A percentile compares a stretch with the other conserved stretches of the same genome.
phyloP scores from a whole-genome alignment of 176 grass and related monocot genomes.

The Tillandsia fasciculata region DNA sequence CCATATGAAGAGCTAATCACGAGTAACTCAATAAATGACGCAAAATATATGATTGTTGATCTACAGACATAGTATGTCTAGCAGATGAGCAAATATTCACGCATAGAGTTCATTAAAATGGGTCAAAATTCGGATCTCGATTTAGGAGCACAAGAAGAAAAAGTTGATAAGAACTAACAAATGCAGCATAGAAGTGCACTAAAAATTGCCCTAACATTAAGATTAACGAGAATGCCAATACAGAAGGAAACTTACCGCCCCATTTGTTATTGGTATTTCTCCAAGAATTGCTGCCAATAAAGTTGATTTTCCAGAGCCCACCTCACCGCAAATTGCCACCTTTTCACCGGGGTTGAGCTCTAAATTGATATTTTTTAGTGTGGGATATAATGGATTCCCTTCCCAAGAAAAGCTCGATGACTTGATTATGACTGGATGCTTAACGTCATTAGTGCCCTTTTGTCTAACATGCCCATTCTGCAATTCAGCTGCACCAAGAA shows the following conservation, averaged over 20 bases:
- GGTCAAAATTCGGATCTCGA: background rate
- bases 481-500: conserved; percentile 10
- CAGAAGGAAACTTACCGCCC: conserved; percentile 1
- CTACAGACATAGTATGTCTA: background rate
- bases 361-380: conserved; percentile 5
- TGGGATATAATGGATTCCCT: background rate
- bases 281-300: conserved; percentile 17
- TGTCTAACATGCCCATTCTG: background rate
- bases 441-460: background rate
- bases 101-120: background rate
- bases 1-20: too few relatives aligned
- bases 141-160: background rate
- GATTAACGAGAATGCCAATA: background rate
- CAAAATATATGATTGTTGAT: too few relatives aligned
- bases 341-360: conserved; percentile 11
- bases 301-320: conserved; percentile 20
- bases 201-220: background rate
- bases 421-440: background rate
- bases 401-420: conserved; percentile 12
- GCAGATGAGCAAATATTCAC: background rate
- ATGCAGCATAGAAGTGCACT: background rate
- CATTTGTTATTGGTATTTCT: conserved; percentile 4
- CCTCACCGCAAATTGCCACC: conserved; percentile 21
- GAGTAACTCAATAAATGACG: too few relatives aligned
- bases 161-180: background rate